Conservation (phyloP, 2,329 filamentous ascomycete genomes). For the Epichloe sp. region DNA sequence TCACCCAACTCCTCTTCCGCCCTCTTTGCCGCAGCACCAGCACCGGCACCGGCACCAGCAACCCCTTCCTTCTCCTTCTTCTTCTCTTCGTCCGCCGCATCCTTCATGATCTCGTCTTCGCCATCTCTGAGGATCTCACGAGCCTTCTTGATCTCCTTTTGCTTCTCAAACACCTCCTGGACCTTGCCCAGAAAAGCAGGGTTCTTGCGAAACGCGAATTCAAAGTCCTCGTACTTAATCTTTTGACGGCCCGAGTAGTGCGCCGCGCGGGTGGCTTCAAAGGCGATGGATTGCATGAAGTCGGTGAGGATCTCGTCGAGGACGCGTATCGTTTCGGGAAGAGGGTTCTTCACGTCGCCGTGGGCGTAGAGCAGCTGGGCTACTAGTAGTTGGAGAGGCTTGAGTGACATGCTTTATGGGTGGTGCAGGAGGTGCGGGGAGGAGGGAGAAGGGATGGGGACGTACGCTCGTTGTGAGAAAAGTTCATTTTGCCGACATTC, state of each 20-base stretch:
- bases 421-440: not conserved
- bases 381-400: slow-evolving; percentile 31
- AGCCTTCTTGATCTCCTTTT: slow-evolving; percentile 72
- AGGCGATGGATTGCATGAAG: slow-evolving; percentile 88
- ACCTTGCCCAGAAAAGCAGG: slow-evolving; percentile 78
- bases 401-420: not conserved
- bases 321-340: slow-evolving; percentile 71
- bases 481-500: slow-evolving; percentile 75
- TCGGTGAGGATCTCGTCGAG: slow-evolving; percentile 95
- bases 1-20: slow-evolving; percentile 39
- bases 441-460: not conserved
- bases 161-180: slow-evolving; percentile 78
- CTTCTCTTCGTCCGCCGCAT: slow-evolving; percentile 32
- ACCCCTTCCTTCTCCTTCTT: slow-evolving; percentile 17
- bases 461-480: slow-evolving; percentile 57
- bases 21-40: slow-evolving; percentile 7
- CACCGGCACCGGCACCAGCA: slow-evolving; percentile 1
- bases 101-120: slow-evolving; percentile 45
- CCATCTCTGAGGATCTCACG: slow-evolving; percentile 63
- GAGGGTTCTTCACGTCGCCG: slow-evolving; percentile 64
- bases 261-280: slow-evolving; percentile 75
- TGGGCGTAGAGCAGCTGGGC: slow-evolving; percentile 65
- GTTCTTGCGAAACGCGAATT: slow-evolving; percentile 82
- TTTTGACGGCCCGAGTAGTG: slow-evolving; percentile 84
- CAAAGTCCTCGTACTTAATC: slow-evolving; percentile 96